A percentile compares a stretch with the other conserved stretches of the same genome.
These are phyloP conservation scores for Fusarium cicatricum DNA, from an alignment of 2,329 filamentous ascomycete genomes.

Conservation along the genomic window DNA sequence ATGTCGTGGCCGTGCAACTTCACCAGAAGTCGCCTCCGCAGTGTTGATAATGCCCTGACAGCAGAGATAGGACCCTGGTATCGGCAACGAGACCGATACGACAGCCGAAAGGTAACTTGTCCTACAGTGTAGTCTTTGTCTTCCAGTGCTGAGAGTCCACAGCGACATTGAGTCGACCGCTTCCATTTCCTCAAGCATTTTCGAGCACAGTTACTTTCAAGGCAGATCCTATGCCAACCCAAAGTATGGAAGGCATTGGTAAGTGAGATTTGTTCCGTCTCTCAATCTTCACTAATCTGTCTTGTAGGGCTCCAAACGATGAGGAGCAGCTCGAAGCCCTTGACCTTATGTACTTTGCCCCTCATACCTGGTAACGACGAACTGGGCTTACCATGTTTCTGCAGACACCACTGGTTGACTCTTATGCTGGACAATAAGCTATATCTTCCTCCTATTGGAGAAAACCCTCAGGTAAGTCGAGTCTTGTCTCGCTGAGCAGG, in stretches of 20 bases:
- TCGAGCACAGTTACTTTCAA: constrained; percentile 34
- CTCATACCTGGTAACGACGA: too few relatives aligned
- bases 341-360: constrained; percentile 31
- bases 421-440: constrained; percentile 35
- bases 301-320: constrained; percentile 38
- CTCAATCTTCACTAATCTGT: too few relatives aligned
- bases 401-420: constrained; percentile 35
- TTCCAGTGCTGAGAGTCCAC: neutral
- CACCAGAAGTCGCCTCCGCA: too few relatives aligned
- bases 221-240: constrained; percentile 36
- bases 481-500: rapidly evolving
- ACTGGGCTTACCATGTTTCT: neutral
- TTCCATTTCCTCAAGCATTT: constrained; percentile 37
- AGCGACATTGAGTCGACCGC: constrained; percentile 30
- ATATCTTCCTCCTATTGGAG: constrained; percentile 30
- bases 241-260: constrained; percentile 40
- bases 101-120: constrained; percentile 14
- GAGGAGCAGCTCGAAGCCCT: constrained; percentile 37
- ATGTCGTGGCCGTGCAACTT: too few relatives aligned
- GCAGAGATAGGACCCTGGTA: constrained; percentile 11
- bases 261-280: neutral
- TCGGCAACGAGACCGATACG: constrained; percentile 19
- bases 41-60: neutral
- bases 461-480: constrained; percentile 23
- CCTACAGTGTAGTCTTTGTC: too few relatives aligned